A percentile compares a stretch with the other conserved stretches of the same genome.
These are phyloP conservation scores for Phytopythium chamaehyphon DNA, from an alignment of 352 stramenopile species.

Conservation along the genomic window DNA sequence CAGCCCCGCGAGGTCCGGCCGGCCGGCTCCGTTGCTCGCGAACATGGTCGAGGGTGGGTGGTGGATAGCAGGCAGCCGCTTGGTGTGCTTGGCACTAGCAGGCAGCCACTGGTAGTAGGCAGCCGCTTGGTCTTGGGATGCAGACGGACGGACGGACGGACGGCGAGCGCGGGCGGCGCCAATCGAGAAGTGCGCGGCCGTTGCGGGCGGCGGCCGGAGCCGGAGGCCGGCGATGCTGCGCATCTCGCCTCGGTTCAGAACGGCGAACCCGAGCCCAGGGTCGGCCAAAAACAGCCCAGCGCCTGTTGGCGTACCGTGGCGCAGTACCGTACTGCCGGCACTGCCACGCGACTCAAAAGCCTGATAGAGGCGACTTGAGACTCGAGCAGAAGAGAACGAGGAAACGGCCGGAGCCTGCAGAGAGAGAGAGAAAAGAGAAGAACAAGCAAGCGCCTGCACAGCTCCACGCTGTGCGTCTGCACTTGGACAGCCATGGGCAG, in stretches of 20 bases:
- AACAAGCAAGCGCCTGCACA: background rate
- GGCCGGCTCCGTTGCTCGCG: background rate
- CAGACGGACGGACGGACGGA: background rate
- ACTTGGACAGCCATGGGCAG: too few relatives aligned
- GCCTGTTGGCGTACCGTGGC: slow-evolving; percentile 1
- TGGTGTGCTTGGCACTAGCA: too few relatives aligned
- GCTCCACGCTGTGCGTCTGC: too few relatives aligned
- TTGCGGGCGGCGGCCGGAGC: background rate
- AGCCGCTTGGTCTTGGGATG: too few relatives aligned
- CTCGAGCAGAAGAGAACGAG: background rate
- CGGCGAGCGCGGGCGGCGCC: background rate
- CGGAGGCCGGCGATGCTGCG: background rate
- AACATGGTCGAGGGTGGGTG: background rate
- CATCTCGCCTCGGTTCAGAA: too few relatives aligned
- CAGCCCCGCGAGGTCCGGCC: background rate
- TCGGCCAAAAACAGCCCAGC: too few relatives aligned
- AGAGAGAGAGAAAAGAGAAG: background rate
- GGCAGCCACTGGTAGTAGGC: too few relatives aligned
- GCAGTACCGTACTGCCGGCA: background rate
- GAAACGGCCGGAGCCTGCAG: background rate
- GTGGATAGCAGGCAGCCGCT: too few relatives aligned
- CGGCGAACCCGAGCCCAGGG: too few relatives aligned
- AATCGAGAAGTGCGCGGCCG: slow-evolving; percentile 5
- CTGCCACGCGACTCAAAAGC: background rate
- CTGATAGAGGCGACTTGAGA: background rate